A percentile compares a stretch with the other conserved stretches of the same genome.
Conservation (phyloP, 441 rosid species). For the Brassica hybrid region DNA sequence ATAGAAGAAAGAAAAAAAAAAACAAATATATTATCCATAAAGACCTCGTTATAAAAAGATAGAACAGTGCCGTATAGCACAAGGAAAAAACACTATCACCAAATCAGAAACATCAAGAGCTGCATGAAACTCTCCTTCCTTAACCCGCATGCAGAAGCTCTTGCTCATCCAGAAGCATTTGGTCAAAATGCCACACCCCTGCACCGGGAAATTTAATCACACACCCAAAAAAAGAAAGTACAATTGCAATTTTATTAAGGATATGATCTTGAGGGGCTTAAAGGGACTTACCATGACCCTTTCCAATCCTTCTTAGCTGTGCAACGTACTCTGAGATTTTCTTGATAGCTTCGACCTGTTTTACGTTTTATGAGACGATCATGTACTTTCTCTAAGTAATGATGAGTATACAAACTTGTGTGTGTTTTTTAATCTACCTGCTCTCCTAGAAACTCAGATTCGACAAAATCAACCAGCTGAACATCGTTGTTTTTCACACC, state of each 20-base stretch:
- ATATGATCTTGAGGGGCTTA: background rate
- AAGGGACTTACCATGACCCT: conserved; percentile 67
- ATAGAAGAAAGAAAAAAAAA: background rate
- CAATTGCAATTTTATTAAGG: background rate
- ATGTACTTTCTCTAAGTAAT: background rate
- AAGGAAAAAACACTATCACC: conserved; percentile 22
- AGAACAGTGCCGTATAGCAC: conserved; percentile 24
- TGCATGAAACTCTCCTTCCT: conserved; percentile 40
- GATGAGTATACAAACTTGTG: background rate
- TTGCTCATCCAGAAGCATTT: conserved; percentile 53
- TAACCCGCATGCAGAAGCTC: conserved; percentile 41
- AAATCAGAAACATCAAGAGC: conserved; percentile 42
- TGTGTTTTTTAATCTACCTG: conserved; percentile 60
- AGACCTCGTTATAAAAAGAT: background rate
- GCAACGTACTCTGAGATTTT: conserved; percentile 77
- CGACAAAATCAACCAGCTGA: conserved; percentile 69
- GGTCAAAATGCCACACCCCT: conserved; percentile 86
- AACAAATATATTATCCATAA: background rate
- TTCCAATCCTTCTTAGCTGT: conserved; percentile 76
- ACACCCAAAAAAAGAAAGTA: background rate
- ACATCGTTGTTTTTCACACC: conserved; percentile 65
- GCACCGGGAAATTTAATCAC: conserved; percentile 28
- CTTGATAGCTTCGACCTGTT: conserved; percentile 71
- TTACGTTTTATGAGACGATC: background rate
- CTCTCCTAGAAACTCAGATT: conserved; percentile 62